Evolutionary conservation across 1,284 basidiomycete species (phyloP).

Genomic region (Cystobasidium pallidum): DNA sequence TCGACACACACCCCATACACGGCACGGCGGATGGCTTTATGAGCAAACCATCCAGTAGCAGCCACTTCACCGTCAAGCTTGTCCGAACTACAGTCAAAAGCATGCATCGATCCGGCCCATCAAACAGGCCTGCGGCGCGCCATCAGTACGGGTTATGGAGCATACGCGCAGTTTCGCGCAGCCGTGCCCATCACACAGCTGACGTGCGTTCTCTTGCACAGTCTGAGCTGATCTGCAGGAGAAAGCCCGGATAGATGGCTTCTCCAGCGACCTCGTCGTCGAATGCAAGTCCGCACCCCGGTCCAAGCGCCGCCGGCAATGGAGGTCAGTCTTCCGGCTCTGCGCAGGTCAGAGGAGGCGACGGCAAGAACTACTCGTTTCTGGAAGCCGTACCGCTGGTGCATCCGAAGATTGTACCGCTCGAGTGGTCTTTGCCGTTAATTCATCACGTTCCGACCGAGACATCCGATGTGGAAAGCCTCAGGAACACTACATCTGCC

Average conservation of each 20-base stretch:
- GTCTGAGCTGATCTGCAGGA: no score
- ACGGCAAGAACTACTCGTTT: neutral
- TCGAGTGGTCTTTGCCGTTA: constrained; percentile 24
- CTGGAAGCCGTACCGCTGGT: constrained; percentile 6
- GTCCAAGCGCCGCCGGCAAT: neutral
- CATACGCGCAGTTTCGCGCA: no score
- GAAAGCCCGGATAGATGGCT: constrained; percentile 8
- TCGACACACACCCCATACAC: neutral
- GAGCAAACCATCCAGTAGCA: neutral
- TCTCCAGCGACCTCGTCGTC: constrained; percentile 16
- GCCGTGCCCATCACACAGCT: no score
- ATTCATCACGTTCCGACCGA: neutral
- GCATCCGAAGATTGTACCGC: constrained; percentile 5
- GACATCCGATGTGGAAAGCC: neutral
- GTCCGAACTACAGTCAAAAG: neutral
- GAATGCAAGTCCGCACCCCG: constrained; percentile 18
- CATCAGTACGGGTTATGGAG: no score
- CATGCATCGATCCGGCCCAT: neutral
- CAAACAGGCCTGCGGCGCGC: neutral
- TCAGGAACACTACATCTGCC: neutral
- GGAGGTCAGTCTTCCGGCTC: neutral
- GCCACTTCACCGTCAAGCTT: neutral
- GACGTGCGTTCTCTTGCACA: no score
- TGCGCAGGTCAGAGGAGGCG: neutral
- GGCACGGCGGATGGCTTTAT: neutral